phyloP scores from a whole-genome alignment of 2,329 filamentous ascomycete species.

The Diplocarpon rosae region DNA sequence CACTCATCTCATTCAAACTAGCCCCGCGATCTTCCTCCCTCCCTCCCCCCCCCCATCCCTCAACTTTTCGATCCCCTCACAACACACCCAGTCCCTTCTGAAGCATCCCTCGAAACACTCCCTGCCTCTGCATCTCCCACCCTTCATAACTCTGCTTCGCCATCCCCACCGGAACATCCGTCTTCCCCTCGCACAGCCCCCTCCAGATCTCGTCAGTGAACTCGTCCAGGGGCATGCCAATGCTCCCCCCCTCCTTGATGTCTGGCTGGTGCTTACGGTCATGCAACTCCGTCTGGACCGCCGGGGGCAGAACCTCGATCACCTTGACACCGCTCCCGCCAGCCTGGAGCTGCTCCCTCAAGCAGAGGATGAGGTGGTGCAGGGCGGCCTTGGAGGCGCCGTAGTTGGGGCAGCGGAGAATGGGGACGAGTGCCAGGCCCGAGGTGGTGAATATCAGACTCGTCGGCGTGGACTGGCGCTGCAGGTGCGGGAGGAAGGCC shows the following conservation, averaged over 20 bases:
- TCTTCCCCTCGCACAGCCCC: slow-evolving; percentile 12
- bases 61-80: too few species aligned
- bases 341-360: slow-evolving; percentile 32
- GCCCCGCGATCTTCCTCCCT: too few species aligned
- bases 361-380: slow-evolving; percentile 31
- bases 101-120: slow-evolving; percentile 4
- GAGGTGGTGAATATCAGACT: slow-evolving; percentile 17
- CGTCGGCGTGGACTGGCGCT: slow-evolving; percentile 1
- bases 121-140: slow-evolving; percentile 8
- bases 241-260: slow-evolving; percentile 29
- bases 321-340: slow-evolving; percentile 29
- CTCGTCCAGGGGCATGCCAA: slow-evolving; percentile 38
- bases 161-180: slow-evolving; percentile 16
- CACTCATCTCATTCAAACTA: too few species aligned
- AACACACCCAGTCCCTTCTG: background rate
- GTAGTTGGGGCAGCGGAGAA: slow-evolving; percentile 25
- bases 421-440: slow-evolving; percentile 14
- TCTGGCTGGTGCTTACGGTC: slow-evolving; percentile 31
- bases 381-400: slow-evolving; percentile 36
- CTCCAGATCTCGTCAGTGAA: slow-evolving; percentile 31
- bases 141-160: slow-evolving; percentile 5
- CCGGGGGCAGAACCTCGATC: slow-evolving; percentile 32
- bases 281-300: slow-evolving; percentile 33
- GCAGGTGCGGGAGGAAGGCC: slow-evolving; percentile 28
- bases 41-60: too few species aligned